Percentiles rank a stretch among this genome's conserved stretches.
Evolutionary conservation across 768 basidiomycete species (phyloP).

Genomic region (Leucocoprinus sp.): DNA sequence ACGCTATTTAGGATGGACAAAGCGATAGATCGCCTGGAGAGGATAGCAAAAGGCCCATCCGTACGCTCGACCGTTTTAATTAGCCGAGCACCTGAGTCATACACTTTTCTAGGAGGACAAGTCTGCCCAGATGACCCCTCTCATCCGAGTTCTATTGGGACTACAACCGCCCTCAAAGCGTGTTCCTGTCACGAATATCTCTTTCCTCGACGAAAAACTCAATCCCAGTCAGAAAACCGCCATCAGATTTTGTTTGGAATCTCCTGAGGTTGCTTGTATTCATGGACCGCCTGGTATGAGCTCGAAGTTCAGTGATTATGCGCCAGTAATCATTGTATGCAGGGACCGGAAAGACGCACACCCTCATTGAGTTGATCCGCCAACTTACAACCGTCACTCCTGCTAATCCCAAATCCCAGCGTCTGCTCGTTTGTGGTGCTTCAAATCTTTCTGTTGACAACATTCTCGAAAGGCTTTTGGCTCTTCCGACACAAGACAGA

Average conservation of each 20-base stretch:
- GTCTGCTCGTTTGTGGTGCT: conserved; percentile 85
- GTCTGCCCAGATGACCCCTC: conserved; percentile 33
- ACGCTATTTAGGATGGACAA: conserved; percentile 69
- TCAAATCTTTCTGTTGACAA: conserved; percentile 96
- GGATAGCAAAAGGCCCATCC: conserved; percentile 16
- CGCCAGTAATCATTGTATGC: neutral
- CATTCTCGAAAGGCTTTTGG: conserved; percentile 78
- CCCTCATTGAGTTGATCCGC: conserved; percentile 87
- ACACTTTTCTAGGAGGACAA: conserved; percentile 29
- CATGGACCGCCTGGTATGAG: conserved; percentile 94
- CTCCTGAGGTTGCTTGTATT: conserved; percentile 81
- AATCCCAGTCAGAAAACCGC: conserved; percentile 84
- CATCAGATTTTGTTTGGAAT: conserved; percentile 72
- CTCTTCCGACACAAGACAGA: conserved; percentile 44
- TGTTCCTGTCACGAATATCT: conserved; percentile 30
- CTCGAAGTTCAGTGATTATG: too few relatives aligned
- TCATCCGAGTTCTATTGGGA: conserved; percentile 68
- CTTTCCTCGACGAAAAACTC: conserved; percentile 67
- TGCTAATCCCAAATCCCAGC: conserved; percentile 41
- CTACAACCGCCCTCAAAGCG: conserved; percentile 39
- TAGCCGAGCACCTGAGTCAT: conserved; percentile 4
- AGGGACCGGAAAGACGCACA: conserved; percentile 95
- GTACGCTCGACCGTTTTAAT: neutral
- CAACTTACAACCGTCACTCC: conserved; percentile 54
- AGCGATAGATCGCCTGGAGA: conserved; percentile 61